Evolutionary conservation across 202 grass and related monocot genomes (phyloP).

Genomic region (Dendrocalamus latiflorus): DNA sequence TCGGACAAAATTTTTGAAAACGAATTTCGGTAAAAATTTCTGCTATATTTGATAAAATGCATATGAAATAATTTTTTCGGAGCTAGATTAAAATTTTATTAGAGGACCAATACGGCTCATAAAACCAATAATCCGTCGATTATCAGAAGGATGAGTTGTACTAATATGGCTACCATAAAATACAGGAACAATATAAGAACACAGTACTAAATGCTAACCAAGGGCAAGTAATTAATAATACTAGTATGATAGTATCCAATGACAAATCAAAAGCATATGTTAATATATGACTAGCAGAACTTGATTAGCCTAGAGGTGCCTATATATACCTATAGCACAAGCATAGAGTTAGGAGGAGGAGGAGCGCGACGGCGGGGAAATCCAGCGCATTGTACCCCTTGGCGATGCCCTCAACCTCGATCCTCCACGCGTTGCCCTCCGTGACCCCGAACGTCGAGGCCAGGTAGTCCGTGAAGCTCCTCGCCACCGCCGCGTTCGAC

Average conservation of each 20-base stretch:
- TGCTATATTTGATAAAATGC: no score
- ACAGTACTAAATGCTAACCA: not conserved
- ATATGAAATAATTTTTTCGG: no score
- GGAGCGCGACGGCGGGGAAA: slow-evolving; percentile 58
- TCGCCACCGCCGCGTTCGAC: slow-evolving; percentile 75
- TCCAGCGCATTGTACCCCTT: slow-evolving; percentile 56
- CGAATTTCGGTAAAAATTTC: no score
- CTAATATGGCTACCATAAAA: slow-evolving; percentile 18
- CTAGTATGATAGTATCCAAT: no score
- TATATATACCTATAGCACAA: slow-evolving; percentile 57
- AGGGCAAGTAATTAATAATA: not conserved
- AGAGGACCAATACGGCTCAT: no score
- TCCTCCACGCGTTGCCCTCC: slow-evolving; percentile 47
- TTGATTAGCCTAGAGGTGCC: no score
- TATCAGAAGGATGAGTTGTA: not conserved
- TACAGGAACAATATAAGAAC: not conserved
- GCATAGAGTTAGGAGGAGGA: slow-evolving; percentile 54
- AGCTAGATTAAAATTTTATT: no score
- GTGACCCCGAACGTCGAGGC: slow-evolving; percentile 50
- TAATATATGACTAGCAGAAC: not conserved
- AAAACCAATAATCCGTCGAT: no score
- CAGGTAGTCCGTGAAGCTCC: slow-evolving; percentile 78
- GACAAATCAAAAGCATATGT: not conserved
- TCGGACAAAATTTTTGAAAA: no score
- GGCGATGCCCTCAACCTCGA: slow-evolving; percentile 45